Base-by-base conservation (phyloP, 2,329 filamentous ascomycete genomes). In the Colletotrichum shisoi region DNA sequence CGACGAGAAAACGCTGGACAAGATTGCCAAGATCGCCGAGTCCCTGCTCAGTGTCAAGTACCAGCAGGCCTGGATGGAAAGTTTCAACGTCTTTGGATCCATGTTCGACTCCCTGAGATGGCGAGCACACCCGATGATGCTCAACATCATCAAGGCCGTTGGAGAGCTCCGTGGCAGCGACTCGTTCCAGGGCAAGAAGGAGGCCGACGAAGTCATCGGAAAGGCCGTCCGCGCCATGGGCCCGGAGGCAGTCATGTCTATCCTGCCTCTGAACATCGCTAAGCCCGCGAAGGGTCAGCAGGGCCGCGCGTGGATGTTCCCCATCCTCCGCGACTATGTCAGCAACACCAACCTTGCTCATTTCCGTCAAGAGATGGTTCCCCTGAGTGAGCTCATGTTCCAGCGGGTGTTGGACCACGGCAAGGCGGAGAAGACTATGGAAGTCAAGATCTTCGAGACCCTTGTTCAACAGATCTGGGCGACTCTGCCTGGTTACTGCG, bases 401-500 rank as follows among this genome's bases (percentile, higher is more conserved):
- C 92, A 98, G 76, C 89, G 87, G 71, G 91, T 98, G 5, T 82
- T 97, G 53, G 90, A 96, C 69, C 91, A 96, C 73, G 92, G 91
- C 15, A 82, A 87, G 24, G 88, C 87, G 15, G 91, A 94, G 75
- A 97, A 97, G 83, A 95, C 93, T 0, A 94, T 97, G 85, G 93
- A 98, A 77, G 87, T 95, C 75, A 99, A 99, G 83, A 96, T 99
- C 67, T 99, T 95, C 76, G 94, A 99, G 80, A 98, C 95, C 0
- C 83, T 99, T 4, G 92, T 99, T 9, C 91, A 96, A 72, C 95
- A 99, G 76, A 94, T 94, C 48, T 99, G 95, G 95, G 93, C 92
- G 0, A 90, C 91, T 58, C 84, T 99, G 17, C 94, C 95, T 0
- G 95, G 95, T 1, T 99, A 97, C 80, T 98, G 95, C 77, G 93